These are phyloP conservation scores for Aaosphaeria arxii DNA, from an alignment of 2,329 filamentous ascomycete genomes.

Conservation along the genomic window DNA sequence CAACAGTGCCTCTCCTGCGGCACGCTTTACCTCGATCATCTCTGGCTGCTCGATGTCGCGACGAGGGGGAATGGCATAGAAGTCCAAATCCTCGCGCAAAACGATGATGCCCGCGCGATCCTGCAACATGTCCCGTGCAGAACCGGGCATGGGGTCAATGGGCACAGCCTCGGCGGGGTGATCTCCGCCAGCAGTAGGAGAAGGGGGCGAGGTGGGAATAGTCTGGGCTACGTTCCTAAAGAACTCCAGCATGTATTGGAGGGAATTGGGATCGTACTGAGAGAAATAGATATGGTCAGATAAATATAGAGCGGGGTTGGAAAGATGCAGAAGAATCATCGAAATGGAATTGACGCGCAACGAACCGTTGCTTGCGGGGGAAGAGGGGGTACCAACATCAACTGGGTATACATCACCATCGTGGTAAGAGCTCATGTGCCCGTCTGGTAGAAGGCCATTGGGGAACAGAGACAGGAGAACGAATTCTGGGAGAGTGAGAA, in stretches of 20 bases:
- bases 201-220: slow-evolving; percentile 73
- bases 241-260: slow-evolving; percentile 99
- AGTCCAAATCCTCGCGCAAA: slow-evolving; percentile 91
- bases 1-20: slow-evolving; percentile 80
- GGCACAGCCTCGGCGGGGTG: slow-evolving; percentile 54
- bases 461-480: slow-evolving; percentile 96
- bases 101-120: slow-evolving; percentile 95
- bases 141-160: slow-evolving; percentile 70
- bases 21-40: slow-evolving; percentile 95
- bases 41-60: slow-evolving; percentile 80
- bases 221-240: slow-evolving; percentile 94
- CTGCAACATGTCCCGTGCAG: slow-evolving; percentile 74
- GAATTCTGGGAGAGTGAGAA: slow-evolving; percentile 94
- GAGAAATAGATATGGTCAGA: slow-evolving; percentile 54
- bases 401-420: slow-evolving; percentile 95
- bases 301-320: slow-evolving; percentile 50
- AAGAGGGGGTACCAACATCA: slow-evolving; percentile 68
- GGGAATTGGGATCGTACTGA: slow-evolving; percentile 92
- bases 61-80: slow-evolving; percentile 89
- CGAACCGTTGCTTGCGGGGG: slow-evolving; percentile 14
- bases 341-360: slow-evolving; percentile 28
- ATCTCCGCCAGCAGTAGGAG: slow-evolving; percentile 51
- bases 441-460: slow-evolving; percentile 95
- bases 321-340: slow-evolving; percentile 41
- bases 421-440: slow-evolving; percentile 88